phyloP scores from a whole-genome alignment of 2,329 filamentous ascomycete species.

The Stachybotrys elegans region DNA sequence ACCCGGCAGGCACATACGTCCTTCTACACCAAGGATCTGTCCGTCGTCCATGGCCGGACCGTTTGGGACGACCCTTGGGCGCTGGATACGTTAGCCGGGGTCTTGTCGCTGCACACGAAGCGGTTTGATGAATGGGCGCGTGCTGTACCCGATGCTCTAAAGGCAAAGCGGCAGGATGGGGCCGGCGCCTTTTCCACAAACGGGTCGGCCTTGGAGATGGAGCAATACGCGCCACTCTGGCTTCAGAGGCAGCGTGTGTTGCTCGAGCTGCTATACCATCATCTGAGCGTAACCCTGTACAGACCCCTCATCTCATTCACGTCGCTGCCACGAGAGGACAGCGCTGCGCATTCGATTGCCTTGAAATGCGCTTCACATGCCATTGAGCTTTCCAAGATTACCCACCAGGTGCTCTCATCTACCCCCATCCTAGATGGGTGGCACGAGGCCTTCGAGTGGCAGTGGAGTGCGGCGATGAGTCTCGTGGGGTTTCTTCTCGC shows the following conservation, averaged over 20 bases:
- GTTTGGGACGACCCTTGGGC: not conserved
- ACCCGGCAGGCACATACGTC: not conserved
- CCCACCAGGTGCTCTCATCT: not conserved
- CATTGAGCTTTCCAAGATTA: not conserved
- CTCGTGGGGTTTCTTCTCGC: not conserved
- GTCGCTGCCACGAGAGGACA: too few relatives aligned
- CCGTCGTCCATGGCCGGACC: not conserved
- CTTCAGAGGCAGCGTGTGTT: slow-evolving; percentile 13
- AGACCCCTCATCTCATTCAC: not conserved
- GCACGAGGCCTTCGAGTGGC: not conserved
- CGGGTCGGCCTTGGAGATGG: not conserved
- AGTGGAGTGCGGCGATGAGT: not conserved
- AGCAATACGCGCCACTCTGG: slow-evolving; percentile 4
- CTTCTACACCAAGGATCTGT: not conserved
- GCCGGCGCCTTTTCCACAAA: not conserved
- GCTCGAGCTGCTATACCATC: slow-evolving; percentile 18
- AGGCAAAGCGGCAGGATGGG: not conserved
- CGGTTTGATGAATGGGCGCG: not conserved
- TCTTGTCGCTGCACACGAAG: not conserved
- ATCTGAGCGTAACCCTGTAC: slow-evolving; percentile 1
- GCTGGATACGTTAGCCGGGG: not conserved
- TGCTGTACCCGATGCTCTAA: not conserved
- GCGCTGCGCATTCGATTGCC: too few relatives aligned
- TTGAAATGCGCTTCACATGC: not conserved
- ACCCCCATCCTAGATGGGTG: not conserved